Percentiles rank a stretch among this genome's conserved stretches.
Conservation (phyloP, 331 rosid genomes). For the Rhamnella rubrinervis region DNA sequence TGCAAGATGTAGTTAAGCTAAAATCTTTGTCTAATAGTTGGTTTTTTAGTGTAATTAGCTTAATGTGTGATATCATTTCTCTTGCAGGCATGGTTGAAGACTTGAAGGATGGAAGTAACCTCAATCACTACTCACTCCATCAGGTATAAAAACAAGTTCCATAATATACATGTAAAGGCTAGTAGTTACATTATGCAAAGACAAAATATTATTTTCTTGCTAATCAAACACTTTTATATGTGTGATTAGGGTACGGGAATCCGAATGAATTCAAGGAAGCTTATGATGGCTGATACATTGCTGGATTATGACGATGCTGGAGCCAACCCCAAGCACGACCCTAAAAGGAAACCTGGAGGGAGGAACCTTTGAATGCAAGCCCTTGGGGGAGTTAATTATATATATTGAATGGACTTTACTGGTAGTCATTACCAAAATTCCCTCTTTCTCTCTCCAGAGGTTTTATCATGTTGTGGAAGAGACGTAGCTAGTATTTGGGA, state of each 20-base stretch:
- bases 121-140: conserved; percentile 30
- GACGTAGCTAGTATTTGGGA: conserved; percentile 17
- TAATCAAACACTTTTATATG: not conserved
- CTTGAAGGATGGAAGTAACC: conserved; percentile 43
- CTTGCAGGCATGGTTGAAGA: conserved; percentile 51
- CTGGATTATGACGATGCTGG: conserved; percentile 75
- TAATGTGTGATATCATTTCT: not conserved
- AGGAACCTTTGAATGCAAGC: conserved; percentile 9
- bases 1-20: not conserved
- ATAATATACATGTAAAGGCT: not conserved
- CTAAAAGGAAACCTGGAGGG: conserved; percentile 58
- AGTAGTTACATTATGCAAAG: too few species aligned
- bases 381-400: conserved; percentile 8
- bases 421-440: not conserved
- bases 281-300: conserved; percentile 31
- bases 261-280: conserved; percentile 56
- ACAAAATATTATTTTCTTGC: too few species aligned
- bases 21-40: not conserved
- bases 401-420: not conserved
- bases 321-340: conserved; percentile 63
- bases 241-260: conserved; percentile 33
- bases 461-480: conserved; percentile 42
- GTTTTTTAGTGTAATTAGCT: not conserved
- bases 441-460: conserved; percentile 18
- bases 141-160: conserved; percentile 40